These are phyloP conservation scores for Fallopia convolvulus DNA, from an alignment of 148 eudicot genomes.

Conservation along the genomic window DNA sequence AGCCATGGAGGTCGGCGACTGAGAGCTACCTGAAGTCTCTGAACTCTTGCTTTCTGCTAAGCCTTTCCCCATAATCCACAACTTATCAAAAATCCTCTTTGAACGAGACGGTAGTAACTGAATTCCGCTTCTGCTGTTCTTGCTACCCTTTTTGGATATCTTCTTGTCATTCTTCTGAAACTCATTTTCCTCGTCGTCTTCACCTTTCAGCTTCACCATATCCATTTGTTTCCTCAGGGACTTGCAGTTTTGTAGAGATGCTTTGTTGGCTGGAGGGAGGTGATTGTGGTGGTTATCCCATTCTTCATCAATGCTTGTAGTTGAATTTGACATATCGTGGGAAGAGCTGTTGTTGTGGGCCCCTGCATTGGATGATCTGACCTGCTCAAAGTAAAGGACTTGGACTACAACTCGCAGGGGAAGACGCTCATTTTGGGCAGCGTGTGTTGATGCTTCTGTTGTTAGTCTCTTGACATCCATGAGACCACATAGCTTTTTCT, in stretches of 20 bases:
- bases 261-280: constrained; percentile 8
- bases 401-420: constrained; percentile 81
- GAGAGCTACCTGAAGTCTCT: constrained; percentile 74
- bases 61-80: constrained; percentile 66
- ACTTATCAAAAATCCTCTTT: constrained; percentile 66
- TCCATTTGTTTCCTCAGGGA: constrained; percentile 48
- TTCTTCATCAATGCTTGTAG: constrained; percentile 35
- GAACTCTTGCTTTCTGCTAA: constrained; percentile 65
- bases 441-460: constrained; percentile 58
- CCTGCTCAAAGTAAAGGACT: constrained; percentile 71
- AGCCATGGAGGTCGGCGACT: constrained; percentile 58
- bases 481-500: constrained; percentile 59
- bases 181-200: constrained; percentile 19
- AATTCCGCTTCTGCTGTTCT: constrained; percentile 37
- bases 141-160: constrained; percentile 31
- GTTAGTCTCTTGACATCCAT: constrained; percentile 73
- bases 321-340: constrained; percentile 26
- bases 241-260: constrained; percentile 27
- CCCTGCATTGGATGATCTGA: constrained; percentile 40
- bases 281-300: constrained; percentile 24
- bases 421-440: constrained; percentile 79
- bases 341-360: constrained; percentile 25
- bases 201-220: constrained; percentile 38
- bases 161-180: constrained; percentile 28
- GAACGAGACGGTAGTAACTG: constrained; percentile 80